Evolutionary conservation across 176 grass and related monocot species (phyloP).

Genomic region (Musa beccarii): DNA sequence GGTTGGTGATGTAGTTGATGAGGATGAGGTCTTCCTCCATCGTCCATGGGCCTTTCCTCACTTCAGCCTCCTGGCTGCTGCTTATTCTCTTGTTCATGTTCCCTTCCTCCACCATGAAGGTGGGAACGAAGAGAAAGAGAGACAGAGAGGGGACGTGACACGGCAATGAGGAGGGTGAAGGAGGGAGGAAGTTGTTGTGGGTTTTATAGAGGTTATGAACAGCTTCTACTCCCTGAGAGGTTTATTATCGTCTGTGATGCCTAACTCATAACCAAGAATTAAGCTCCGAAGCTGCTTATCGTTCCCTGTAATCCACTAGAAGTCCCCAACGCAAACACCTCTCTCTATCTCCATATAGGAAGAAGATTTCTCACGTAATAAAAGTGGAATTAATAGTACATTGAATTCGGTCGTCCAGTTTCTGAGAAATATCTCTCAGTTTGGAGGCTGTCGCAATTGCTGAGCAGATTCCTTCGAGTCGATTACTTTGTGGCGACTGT

Average conservation of each 20-base stretch:
- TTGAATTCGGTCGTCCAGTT: too few relatives aligned
- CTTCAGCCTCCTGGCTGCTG: slow-evolving; percentile 13
- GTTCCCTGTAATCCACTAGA: too few relatives aligned
- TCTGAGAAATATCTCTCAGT: too few relatives aligned
- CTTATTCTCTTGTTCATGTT: slow-evolving; percentile 12
- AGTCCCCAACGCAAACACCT: too few relatives aligned
- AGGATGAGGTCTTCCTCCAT: slow-evolving; percentile 25
- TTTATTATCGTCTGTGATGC: not conserved
- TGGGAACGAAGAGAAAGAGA: not conserved
- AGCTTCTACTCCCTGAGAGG: not conserved
- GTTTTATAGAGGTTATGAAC: slow-evolving; percentile 6
- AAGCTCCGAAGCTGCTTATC: too few relatives aligned
- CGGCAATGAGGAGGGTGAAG: not conserved
- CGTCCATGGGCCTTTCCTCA: slow-evolving; percentile 23
- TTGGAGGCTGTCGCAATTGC: too few relatives aligned
- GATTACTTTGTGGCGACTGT: too few relatives aligned
- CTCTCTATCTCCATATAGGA: too few relatives aligned
- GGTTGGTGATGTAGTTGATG: slow-evolving; percentile 21
- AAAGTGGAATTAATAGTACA: too few relatives aligned
- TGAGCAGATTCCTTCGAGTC: too few relatives aligned
- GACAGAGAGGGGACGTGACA: not conserved
- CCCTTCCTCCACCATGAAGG: not conserved
- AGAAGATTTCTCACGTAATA: too few relatives aligned
- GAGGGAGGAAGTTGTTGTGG: not conserved
- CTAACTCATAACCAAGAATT: too few relatives aligned